Evolutionary conservation across 345 rosid genomes (phyloP).

Genomic region (Cardamine resedifolia): DNA sequence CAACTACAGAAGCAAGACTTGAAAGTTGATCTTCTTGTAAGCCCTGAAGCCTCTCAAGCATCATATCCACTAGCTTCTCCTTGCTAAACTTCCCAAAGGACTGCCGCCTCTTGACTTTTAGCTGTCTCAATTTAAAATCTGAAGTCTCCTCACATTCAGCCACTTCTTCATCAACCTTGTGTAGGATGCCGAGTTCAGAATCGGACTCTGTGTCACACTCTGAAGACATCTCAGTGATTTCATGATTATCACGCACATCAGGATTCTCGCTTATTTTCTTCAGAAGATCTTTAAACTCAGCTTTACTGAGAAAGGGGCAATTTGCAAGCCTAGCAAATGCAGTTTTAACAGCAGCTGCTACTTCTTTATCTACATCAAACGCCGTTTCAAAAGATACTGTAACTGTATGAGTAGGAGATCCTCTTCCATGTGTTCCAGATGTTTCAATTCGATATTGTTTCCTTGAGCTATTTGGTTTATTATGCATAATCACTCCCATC

Average conservation of each 20-base stretch:
- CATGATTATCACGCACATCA: constrained; percentile 43
- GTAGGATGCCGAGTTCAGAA: constrained; percentile 43
- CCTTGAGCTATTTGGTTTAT: constrained; percentile 64
- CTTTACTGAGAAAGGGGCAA: constrained; percentile 55
- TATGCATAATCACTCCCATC: constrained; percentile 83
- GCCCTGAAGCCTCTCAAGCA: constrained; percentile 79
- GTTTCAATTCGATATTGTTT: constrained; percentile 55
- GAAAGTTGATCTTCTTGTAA: constrained; percentile 90
- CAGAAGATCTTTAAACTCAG: constrained; percentile 69
- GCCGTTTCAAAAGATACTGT: constrained; percentile 88
- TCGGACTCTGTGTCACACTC: constrained; percentile 65
- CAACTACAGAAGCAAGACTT: constrained; percentile 87
- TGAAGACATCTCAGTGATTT: constrained; percentile 50
- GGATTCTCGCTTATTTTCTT: constrained; percentile 79
- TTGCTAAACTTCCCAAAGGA: constrained; percentile 54
- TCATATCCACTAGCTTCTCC: constrained; percentile 62
- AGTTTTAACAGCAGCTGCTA: constrained; percentile 80
- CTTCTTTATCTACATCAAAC: constrained; percentile 93
- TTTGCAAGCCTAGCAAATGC: constrained; percentile 70
- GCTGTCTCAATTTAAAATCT: constrained; percentile 39
- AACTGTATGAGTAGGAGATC: constrained; percentile 67
- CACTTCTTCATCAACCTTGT: constrained; percentile 41
- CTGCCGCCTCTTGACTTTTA: constrained; percentile 56
- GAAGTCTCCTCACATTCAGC: constrained; percentile 35
- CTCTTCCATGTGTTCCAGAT: constrained; percentile 47